Conservation (phyloP, 306 rosid species). For the Vicia faba region DNA sequence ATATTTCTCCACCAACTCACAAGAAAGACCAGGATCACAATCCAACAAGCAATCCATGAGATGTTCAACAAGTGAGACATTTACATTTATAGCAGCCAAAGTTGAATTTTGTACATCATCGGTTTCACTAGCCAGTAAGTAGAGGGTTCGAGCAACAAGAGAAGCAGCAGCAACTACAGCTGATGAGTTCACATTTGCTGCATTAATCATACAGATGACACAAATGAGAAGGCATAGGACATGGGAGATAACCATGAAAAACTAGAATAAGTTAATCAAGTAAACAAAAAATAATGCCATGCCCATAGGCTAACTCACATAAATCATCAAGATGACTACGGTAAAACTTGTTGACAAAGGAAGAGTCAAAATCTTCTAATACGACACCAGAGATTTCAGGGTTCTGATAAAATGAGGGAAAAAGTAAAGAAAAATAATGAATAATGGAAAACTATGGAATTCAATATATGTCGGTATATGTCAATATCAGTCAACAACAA, state of each 20-base stretch:
- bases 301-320: conserved; percentile 50
- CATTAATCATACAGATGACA: conserved; percentile 38
- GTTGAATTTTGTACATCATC: conserved; percentile 52
- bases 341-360: conserved; percentile 79
- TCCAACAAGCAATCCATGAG: conserved; percentile 71
- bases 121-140: conserved; percentile 65
- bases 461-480: conserved; percentile 34
- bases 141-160: conserved; percentile 82
- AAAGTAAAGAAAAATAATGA: conserved; percentile 25
- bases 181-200: conserved; percentile 87
- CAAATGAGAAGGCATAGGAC: conserved; percentile 30
- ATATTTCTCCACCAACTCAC: conserved; percentile 78
- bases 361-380: conserved; percentile 79
- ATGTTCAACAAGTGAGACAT: conserved; percentile 78
- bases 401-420: conserved; percentile 45
- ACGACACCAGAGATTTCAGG: conserved; percentile 65
- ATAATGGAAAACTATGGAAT: not conserved
- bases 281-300: conserved; percentile 23
- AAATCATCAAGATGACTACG: conserved; percentile 85
- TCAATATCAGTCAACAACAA: not conserved
- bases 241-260: conserved; percentile 6
- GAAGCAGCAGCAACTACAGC: conserved; percentile 88
- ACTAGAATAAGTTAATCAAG: conserved; percentile 17
- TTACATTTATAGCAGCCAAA: conserved; percentile 64
- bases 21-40: conserved; percentile 93